Percentiles rank a stretch among this genome's conserved stretches.
Evolutionary conservation across 1,284 basidiomycete species (phyloP).

Genomic region (Phenoliferia sp.): DNA sequence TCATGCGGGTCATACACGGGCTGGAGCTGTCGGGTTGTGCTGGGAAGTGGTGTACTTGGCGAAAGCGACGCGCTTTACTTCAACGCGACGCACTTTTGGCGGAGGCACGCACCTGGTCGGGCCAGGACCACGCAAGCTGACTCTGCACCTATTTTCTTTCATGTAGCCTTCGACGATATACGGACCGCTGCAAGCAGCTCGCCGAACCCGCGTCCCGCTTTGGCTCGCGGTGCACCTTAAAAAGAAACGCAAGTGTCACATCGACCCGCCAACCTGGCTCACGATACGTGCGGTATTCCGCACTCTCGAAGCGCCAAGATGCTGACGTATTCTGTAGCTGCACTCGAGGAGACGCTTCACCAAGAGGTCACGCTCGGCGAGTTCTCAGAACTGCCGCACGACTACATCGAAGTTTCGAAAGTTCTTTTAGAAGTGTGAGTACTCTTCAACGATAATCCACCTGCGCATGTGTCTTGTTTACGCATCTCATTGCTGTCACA

Average conservation of each 20-base stretch:
- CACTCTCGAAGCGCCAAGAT: not conserved
- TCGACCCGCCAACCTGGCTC: conserved; percentile 85
- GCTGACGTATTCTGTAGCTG: conserved; percentile 50
- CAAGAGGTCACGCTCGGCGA: conserved; percentile 37
- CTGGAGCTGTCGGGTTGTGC: not conserved
- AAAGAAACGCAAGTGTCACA: conserved; percentile 85
- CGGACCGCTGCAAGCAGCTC: conserved; percentile 85
- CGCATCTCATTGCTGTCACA: conserved; percentile 40
- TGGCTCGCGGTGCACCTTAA: conserved; percentile 96
- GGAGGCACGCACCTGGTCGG: too few relatives aligned
- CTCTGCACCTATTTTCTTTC: not conserved
- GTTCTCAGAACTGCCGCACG: conserved; percentile 51
- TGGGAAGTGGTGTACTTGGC: not conserved
- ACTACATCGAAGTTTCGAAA: conserved; percentile 83
- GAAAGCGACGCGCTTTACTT: too few relatives aligned
- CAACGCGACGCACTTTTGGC: too few relatives aligned
- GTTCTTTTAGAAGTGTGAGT: conserved; percentile 82
- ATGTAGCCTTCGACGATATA: conserved; percentile 47
- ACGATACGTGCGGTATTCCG: conserved; percentile 58
- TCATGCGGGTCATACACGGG: too few relatives aligned
- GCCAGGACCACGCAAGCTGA: not conserved
- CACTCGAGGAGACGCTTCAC: conserved; percentile 54
- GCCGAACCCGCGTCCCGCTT: conserved; percentile 73
- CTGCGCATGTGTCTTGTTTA: too few relatives aligned
- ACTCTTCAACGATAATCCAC: not conserved